A percentile compares a stretch with the other conserved stretches of the same genome.
Conservation (phyloP, 2,329 filamentous ascomycete species). For the Monilinia laxa region DNA sequence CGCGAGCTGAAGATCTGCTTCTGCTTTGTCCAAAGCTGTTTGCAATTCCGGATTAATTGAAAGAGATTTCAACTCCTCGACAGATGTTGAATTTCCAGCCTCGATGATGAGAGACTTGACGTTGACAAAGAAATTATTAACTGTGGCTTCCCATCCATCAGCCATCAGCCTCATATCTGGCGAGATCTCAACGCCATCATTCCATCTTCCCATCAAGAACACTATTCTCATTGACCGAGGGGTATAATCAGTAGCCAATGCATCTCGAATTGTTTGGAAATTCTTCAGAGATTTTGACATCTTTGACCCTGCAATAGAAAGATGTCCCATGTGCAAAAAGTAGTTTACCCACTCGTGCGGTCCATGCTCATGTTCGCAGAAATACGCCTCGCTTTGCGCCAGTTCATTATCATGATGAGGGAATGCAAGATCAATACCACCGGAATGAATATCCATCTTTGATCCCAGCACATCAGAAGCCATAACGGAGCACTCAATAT, state of each 20-base stretch:
- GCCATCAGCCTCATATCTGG: slow-evolving; percentile 75
- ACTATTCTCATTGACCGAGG: slow-evolving; percentile 78
- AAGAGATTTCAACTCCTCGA: slow-evolving; percentile 29
- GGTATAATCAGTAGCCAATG: slow-evolving; percentile 69
- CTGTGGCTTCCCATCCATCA: slow-evolving; percentile 65
- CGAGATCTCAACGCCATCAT: slow-evolving; percentile 87
- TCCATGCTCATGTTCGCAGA: slow-evolving; percentile 21
- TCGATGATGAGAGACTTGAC: slow-evolving; percentile 34
- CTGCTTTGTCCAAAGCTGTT: slow-evolving; percentile 47
- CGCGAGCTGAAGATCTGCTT: slow-evolving; percentile 56
- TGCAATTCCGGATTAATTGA: slow-evolving; percentile 19
- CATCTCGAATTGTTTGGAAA: slow-evolving; percentile 89
- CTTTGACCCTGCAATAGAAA: slow-evolving; percentile 85
- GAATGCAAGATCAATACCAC: slow-evolving; percentile 83
- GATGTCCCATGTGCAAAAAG: slow-evolving; percentile 92
- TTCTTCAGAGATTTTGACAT: slow-evolving; percentile 98
- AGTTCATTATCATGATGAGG: slow-evolving; percentile 93
- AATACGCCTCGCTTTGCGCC: slow-evolving; percentile 88
- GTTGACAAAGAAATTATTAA: slow-evolving; percentile 56
- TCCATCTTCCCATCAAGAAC: slow-evolving; percentile 86
- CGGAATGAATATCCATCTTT: slow-evolving; percentile 84
- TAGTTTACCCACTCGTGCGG: slow-evolving; percentile 48
- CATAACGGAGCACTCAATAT: slow-evolving; percentile 97
- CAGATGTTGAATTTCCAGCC: slow-evolving; percentile 16
- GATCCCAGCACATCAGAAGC: slow-evolving; percentile 82